phyloP scores from a whole-genome alignment of 176 grass and related monocot species.

The Eleusine coracana region DNA sequence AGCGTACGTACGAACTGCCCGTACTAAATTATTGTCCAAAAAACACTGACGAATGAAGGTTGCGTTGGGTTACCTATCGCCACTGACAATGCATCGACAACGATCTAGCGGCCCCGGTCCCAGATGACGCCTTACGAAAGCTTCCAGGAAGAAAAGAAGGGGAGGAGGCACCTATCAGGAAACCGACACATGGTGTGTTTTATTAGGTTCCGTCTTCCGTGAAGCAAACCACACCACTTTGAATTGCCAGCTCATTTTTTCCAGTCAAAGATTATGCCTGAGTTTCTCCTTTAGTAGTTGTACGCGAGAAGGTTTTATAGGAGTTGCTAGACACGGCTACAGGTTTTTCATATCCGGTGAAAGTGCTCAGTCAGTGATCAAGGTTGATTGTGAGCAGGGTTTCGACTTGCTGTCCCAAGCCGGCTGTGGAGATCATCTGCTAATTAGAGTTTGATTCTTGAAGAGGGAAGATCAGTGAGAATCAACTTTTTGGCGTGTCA shows the following conservation, averaged over 20 bases:
- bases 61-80: constrained; percentile 23
- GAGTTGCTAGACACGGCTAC: background rate
- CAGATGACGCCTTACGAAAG: constrained; percentile 45
- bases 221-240: constrained; percentile 34
- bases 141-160: background rate
- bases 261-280: constrained; percentile 1
- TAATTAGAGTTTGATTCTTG: background rate
- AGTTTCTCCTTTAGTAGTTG: background rate
- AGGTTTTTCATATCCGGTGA: background rate
- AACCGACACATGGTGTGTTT: constrained; percentile 16
- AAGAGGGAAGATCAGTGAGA: background rate
- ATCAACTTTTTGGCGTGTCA: background rate
- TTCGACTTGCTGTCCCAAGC: background rate
- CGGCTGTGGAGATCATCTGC: background rate
- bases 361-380: background rate
- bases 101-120: constrained; percentile 24
- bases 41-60: background rate
- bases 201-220: constrained; percentile 22
- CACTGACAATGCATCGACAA: constrained; percentile 3
- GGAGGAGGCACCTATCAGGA: constrained; percentile 12
- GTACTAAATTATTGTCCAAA: background rate
- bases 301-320: background rate
- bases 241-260: background rate
- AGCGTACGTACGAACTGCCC: background rate
- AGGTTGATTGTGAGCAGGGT: background rate